Evolutionary conservation across 768 basidiomycete species (phyloP), one percentile per base, ranked within the genome.

Genomic region (Boletellus emodensis): DNA sequence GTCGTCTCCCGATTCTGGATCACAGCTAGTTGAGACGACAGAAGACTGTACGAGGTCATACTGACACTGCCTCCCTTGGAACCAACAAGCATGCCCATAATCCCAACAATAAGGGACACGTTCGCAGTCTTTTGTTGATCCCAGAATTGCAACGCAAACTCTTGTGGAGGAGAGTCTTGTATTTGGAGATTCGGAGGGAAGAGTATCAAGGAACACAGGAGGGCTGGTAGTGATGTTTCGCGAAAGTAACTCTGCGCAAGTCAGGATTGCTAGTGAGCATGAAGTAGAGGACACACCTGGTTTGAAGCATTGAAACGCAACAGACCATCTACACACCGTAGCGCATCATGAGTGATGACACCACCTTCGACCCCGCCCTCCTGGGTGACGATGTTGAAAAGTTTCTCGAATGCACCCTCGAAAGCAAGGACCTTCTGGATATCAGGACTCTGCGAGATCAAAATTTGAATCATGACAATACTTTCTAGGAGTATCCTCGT

Each of bases 391-490:
- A 90, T 93, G 48, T 84, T 84, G 71, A 98, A 93, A 28, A 99
- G 78, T 64, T 87, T 91, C 73, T 99, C 96, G 61, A 99, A 98
- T 2, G 90, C 90, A 17, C 96, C 94, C 59, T 94, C 93, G 60
- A 99, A 99, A 0, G 94, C 93, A 40, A 98, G 82, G 28, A 97
- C 84, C 70, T 97, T 98, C 63, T 97, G 95, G 33, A 99, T 90
- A 65, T 97, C 92, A 30, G 89, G 81, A 59, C 89, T 97, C 58
- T 94, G 87, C 0, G 83, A 82, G 34, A 88, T 82, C 13, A 99
- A 75, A 6, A 83, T 74, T 54, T 94, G 89, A 32, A 94, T 77
- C 71, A 94, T 82, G 14, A 83, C 75, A 35, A 96, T 82, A 20
- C 84, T 86, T 78, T 97, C 91, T 90, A 70, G 59, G 56, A 54